Evolutionary conservation across 2,329 filamentous ascomycete genomes (phyloP).

Genomic region (Neonectria magnoliae): DNA sequence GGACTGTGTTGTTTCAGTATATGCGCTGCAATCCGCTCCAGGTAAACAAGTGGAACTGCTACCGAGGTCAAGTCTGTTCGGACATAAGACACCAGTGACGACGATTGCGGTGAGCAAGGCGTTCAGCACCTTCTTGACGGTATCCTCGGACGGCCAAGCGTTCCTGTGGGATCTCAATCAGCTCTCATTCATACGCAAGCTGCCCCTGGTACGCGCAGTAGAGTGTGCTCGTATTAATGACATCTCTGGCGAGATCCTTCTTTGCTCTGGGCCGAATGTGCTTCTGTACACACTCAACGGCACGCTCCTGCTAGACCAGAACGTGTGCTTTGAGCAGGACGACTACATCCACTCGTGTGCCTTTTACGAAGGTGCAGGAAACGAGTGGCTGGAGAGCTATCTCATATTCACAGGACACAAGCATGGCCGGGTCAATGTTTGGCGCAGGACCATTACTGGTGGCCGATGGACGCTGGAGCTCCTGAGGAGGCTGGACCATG

Average conservation of each 20-base stretch:
- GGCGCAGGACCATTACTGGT: conserved; percentile 64
- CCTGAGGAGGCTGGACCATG: conserved; percentile 83
- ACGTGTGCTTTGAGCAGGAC: conserved; percentile 75
- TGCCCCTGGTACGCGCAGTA: conserved; percentile 66
- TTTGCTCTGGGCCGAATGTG: conserved; percentile 81
- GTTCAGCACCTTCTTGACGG: conserved; percentile 88
- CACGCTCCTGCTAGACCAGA: conserved; percentile 81
- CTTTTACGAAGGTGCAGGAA: conserved; percentile 90
- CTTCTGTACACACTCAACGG: conserved; percentile 90
- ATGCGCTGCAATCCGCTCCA: conserved; percentile 72
- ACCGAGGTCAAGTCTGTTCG: conserved; percentile 84
- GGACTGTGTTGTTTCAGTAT: conserved; percentile 90
- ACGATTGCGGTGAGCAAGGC: conserved; percentile 86
- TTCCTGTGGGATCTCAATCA: conserved; percentile 96
- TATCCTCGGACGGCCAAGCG: conserved; percentile 82
- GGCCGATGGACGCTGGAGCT: conserved; percentile 81
- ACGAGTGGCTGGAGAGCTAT: conserved; percentile 90
- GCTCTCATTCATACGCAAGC: conserved; percentile 82
- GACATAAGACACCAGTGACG: conserved; percentile 85
- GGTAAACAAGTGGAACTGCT: conserved; percentile 81
- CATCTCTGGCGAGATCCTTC: conserved; percentile 86
- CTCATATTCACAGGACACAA: conserved; percentile 91
- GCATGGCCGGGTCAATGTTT: conserved; percentile 84
- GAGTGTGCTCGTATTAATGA: conserved; percentile 90
- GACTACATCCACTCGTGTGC: conserved; percentile 85